Base-by-base conservation (phyloP, 331 rosid species). In the Acacia pycnantha region DNA sequence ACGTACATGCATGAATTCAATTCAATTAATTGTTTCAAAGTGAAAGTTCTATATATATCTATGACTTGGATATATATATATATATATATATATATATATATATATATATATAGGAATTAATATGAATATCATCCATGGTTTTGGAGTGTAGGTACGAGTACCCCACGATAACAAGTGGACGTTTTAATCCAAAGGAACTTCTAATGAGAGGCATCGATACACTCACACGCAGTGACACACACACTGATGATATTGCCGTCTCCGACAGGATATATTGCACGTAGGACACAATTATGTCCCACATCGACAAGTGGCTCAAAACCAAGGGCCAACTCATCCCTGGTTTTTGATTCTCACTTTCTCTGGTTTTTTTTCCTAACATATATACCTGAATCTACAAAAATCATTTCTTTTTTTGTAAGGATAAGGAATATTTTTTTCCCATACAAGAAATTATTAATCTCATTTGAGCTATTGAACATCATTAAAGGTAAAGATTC, bases 241-340 rank as follows among this genome's bases (percentile, higher is more conserved):
- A 4, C 1, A 35, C 8, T 50, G 21, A 53, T 53, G 6, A 19
- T 10, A 19, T 53, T 19, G 22, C 22, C 61, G 1, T 53, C 11
- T 53, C 24, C 24, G 21, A 19, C 61, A 8, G 61, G 61, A 19
- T 19, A 19, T 19, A 56, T 21, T 21, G 22, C 71, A 33, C 46
- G 44, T 31, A 33, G 44, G 71, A 33, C 13, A 19, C 27, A 3
- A 0, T 1, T 35, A 15, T 11, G 73, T 21, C 73, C 73, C 73
- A 29, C 48, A 67, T 67, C 47, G 73, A 18, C 73, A 67, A 67
- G 48, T 67, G 71, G 71, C 22, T 65, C 12, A 65, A 65, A 65
- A 65, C 71, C 71, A 3, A 65, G 24, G 71, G 71, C 41, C 71
- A 14, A 16, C 5, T 31, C 71, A 15, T 37, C 22, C n/a, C 40